Evolutionary conservation across 148 eudicot genomes (phyloP).

Genomic region (Spergularia marina): DNA sequence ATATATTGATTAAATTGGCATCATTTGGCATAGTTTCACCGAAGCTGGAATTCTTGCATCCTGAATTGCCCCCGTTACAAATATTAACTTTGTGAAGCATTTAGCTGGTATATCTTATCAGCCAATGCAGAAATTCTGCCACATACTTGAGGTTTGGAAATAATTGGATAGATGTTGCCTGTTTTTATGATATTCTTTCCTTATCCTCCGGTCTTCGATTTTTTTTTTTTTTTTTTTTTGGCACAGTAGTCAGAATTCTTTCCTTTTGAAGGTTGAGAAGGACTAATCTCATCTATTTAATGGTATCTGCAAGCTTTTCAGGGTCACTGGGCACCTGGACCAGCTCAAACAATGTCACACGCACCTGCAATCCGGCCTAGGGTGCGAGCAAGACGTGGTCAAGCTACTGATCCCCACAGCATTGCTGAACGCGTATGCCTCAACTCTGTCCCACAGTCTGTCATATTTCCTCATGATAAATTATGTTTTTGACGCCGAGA

Average conservation of each 20-base stretch:
- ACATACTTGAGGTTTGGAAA: neutral
- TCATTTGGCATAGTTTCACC: neutral
- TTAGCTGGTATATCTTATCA: neutral
- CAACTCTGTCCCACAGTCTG: neutral
- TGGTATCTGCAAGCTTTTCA: slow-evolving; percentile 32
- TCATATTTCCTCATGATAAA: neutral
- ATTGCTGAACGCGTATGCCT: slow-evolving; percentile 47
- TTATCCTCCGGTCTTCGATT: neutral
- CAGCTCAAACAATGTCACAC: slow-evolving; percentile 33
- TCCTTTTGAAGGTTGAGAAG: neutral
- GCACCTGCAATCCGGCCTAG: slow-evolving; percentile 45
- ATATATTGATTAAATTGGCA: neutral
- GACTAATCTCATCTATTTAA: neutral
- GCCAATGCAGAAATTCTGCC: neutral
- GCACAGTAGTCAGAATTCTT: neutral
- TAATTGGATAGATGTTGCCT: neutral
- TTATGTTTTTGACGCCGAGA: neutral
- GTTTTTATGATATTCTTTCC: no score
- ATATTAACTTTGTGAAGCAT: neutral
- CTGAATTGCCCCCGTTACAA: no score
- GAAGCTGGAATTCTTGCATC: no score
- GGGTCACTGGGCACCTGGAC: slow-evolving; percentile 34
- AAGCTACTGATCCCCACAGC: slow-evolving; percentile 57
- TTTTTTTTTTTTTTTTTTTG: neutral
- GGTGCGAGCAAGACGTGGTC: slow-evolving; percentile 57